Evolutionary conservation across 768 basidiomycete species (phyloP).

Genomic region (Calocera viscosa): DNA sequence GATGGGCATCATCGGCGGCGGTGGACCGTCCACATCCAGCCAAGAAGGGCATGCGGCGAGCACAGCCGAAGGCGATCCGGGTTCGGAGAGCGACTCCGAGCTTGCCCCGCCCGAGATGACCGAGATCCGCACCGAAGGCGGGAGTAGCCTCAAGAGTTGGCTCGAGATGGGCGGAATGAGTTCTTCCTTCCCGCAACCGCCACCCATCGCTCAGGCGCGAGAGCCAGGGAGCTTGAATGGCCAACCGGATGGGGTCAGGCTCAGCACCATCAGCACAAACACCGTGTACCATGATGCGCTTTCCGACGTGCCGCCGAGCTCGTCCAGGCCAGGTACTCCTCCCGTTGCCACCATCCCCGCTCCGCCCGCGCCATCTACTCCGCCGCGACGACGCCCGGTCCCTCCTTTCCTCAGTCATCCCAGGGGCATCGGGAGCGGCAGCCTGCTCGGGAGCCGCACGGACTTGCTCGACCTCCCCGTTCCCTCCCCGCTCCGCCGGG

Average conservation of each 20-base stretch:
- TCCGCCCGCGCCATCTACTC: slow-evolving; percentile 2
- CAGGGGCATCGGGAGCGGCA: not conserved
- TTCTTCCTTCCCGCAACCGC: not conserved
- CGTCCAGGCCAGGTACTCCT: not conserved
- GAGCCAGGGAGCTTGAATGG: not conserved
- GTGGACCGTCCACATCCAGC: not conserved
- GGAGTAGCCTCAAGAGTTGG: slow-evolving; percentile 5
- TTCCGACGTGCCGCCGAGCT: not conserved
- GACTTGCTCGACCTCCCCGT: not conserved
- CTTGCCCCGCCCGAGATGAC: not conserved
- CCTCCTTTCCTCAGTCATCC: not conserved
- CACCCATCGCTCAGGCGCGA: not conserved
- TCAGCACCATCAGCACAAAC: slow-evolving; percentile 1
- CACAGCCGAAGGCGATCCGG: not conserved
- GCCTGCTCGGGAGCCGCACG: not conserved
- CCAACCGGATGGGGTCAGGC: not conserved
- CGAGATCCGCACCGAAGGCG: not conserved
- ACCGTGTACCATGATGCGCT: not conserved
- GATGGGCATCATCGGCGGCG: not conserved
- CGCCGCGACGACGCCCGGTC: not conserved
- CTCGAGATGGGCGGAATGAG: not conserved
- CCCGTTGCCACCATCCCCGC: not conserved
- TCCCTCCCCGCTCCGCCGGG: slow-evolving; percentile 2
- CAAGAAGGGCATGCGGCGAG: not conserved
- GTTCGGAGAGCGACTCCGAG: not conserved